Conservation (phyloP, 2,329 filamentous ascomycete genomes). For the Dothideomycetes sp. region DNA sequence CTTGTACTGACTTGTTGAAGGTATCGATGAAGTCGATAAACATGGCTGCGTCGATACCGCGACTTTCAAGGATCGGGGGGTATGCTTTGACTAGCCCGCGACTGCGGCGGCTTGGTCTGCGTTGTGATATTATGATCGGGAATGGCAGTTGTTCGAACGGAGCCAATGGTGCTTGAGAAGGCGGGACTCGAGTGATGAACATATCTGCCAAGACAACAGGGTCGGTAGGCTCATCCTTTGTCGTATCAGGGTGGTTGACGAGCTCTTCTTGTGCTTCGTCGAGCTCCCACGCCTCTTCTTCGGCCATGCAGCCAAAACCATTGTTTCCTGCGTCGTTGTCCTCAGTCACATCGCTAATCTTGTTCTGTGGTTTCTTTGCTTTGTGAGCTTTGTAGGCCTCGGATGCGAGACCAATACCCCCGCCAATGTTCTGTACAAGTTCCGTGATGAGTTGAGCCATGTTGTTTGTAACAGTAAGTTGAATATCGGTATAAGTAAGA, state of each 20-base stretch:
- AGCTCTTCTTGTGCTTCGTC: slow-evolving; percentile 20
- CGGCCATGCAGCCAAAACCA: not conserved
- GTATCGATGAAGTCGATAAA: slow-evolving; percentile 43
- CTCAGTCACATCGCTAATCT: slow-evolving; percentile 11
- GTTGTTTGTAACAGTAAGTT: no score
- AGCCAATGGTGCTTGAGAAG: not conserved
- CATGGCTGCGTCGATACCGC: slow-evolving; percentile 39
- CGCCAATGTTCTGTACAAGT: slow-evolving; percentile 17
- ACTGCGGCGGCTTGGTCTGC: slow-evolving; percentile 39
- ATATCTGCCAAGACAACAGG: slow-evolving; percentile 17
- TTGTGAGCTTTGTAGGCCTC: slow-evolving; percentile 24
- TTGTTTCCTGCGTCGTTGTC: slow-evolving; percentile 13
- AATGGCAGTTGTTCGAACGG: slow-evolving; percentile 24
- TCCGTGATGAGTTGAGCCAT: slow-evolving; percentile 7
- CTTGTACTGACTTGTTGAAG: slow-evolving; percentile 37
- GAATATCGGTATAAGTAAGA: no score
- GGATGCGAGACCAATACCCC: slow-evolving; percentile 21
- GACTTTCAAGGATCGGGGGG: slow-evolving; percentile 38
- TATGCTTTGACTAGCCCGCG: slow-evolving; percentile 48
- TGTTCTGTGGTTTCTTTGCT: slow-evolving; percentile 15
- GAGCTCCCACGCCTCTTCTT: slow-evolving; percentile 24
- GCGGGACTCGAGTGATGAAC: slow-evolving; percentile 14
- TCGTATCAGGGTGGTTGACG: not conserved
- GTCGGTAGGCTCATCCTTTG: slow-evolving; percentile 16
- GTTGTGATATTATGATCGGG: slow-evolving; percentile 45